These are phyloP conservation scores for Ajuga reptans DNA, from an alignment of 305 asterid genomes.

Conservation along the genomic window DNA sequence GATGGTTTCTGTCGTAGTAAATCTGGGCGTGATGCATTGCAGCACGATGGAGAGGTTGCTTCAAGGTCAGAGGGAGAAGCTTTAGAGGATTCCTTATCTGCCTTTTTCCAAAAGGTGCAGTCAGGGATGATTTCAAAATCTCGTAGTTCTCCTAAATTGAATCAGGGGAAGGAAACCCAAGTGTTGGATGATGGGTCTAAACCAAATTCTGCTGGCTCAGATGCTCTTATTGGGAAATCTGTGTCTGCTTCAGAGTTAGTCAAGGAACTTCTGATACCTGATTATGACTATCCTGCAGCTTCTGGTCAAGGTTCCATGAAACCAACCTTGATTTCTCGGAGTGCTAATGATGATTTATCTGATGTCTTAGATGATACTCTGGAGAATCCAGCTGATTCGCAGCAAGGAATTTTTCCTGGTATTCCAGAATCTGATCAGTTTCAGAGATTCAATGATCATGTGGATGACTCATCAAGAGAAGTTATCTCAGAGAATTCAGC, in stretches of 20 bases:
- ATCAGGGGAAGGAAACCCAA: conserved; percentile 38
- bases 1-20: conserved; percentile 23
- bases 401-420: conserved; percentile 26
- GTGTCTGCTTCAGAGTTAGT: conserved; percentile 24
- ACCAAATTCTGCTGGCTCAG: conserved; percentile 31
- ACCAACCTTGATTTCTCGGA: conserved; percentile 15
- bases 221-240: conserved; percentile 26
- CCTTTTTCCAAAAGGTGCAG: conserved; percentile 53
- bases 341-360: conserved; percentile 22
- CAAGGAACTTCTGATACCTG: conserved; percentile 25
- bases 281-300: conserved; percentile 21
- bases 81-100: conserved; percentile 62
- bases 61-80: conserved; percentile 33
- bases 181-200: conserved; percentile 28
- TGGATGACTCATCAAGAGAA: conserved; percentile 29
- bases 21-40: conserved; percentile 21
- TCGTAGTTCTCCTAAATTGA: conserved; percentile 37
- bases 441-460: conserved; percentile 17
- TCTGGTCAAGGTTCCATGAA: conserved; percentile 25
- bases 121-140: conserved; percentile 44
- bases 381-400: conserved; percentile 24
- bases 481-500: conserved; percentile 24
- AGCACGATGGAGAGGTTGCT: conserved; percentile 31
- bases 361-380: conserved; percentile 21
- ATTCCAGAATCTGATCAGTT: conserved; percentile 21